These are phyloP conservation scores for Ganoderma resinaceum DNA, from an alignment of 1,284 basidiomycete species.

Conservation along the genomic window DNA sequence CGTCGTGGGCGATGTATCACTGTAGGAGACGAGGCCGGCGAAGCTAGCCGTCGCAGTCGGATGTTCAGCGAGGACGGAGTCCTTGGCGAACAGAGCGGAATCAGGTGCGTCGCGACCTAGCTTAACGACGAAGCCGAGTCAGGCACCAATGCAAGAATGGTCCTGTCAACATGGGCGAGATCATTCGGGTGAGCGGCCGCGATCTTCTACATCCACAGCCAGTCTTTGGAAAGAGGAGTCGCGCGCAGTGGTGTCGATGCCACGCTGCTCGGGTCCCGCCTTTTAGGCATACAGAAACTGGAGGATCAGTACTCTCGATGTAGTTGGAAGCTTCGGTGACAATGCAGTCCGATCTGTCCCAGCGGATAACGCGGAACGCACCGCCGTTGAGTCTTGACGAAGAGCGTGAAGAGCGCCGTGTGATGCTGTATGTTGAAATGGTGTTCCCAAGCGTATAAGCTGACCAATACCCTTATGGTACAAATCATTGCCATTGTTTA, in stretches of 20 bases:
- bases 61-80: background rate
- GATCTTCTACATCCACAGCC: slow-evolving; percentile 15
- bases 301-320: slow-evolving; percentile 2
- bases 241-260: slow-evolving; percentile 18
- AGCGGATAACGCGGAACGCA: slow-evolving; percentile 18
- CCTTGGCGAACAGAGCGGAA: background rate
- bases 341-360: slow-evolving; percentile 22
- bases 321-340: slow-evolving; percentile 15
- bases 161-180: slow-evolving; percentile 2
- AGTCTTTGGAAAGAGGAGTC: slow-evolving; percentile 1
- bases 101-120: background rate
- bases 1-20: background rate
- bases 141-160: background rate
- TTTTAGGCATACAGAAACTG: slow-evolving; percentile 6
- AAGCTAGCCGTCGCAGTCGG: background rate
- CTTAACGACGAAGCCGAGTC: background rate
- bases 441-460: slow-evolving; percentile 1
- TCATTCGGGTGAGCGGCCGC: background rate
- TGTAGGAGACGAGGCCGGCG: background rate
- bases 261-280: background rate
- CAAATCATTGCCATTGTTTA: no score
- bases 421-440: slow-evolving; percentile 18
- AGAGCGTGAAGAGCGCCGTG: slow-evolving; percentile 15
- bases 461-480: background rate
- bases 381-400: slow-evolving; percentile 19